Conservation (phyloP, 2,329 filamentous ascomycete species). For the Emergomyces pasteurianus region DNA sequence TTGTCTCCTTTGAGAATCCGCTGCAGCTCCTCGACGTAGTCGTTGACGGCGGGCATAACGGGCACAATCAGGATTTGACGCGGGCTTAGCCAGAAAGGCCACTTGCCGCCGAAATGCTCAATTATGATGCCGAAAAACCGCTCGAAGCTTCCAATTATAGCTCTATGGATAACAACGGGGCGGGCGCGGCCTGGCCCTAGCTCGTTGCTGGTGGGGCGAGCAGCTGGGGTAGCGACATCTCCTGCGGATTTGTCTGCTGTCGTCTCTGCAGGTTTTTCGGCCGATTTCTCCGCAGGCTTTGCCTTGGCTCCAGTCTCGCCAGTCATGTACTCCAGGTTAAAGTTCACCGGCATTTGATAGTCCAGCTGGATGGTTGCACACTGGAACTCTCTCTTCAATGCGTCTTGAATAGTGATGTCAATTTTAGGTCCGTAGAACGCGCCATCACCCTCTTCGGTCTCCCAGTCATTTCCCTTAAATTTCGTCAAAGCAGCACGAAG, state of each 20-base stretch:
- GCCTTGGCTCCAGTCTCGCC: slow-evolving; percentile 45
- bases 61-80: slow-evolving; percentile 40
- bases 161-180: slow-evolving; percentile 41
- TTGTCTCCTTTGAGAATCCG: slow-evolving; percentile 33
- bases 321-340: slow-evolving; percentile 77
- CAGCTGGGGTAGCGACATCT: slow-evolving; percentile 28
- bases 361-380: slow-evolving; percentile 92
- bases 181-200: slow-evolving; percentile 33
- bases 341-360: slow-evolving; percentile 75
- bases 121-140: slow-evolving; percentile 40
- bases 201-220: slow-evolving; percentile 19
- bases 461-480: slow-evolving; percentile 69
- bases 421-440: slow-evolving; percentile 99
- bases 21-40: slow-evolving; percentile 38
- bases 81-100: slow-evolving; percentile 42
- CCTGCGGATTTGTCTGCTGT: slow-evolving; percentile 31
- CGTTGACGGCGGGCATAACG: slow-evolving; percentile 38
- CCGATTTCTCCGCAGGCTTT: slow-evolving; percentile 27
- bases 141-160: slow-evolving; percentile 40
- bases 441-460: slow-evolving; percentile 85
- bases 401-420: slow-evolving; percentile 87
- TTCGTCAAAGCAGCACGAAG: slow-evolving; percentile 67
- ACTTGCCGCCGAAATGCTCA: slow-evolving; percentile 41
- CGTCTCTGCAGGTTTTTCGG: slow-evolving; percentile 16
- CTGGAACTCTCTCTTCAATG: slow-evolving; percentile 71